Evolutionary conservation across 2,329 filamentous ascomycete species (phyloP).

Genomic region (Phaeosphaeriaceae sp.): DNA sequence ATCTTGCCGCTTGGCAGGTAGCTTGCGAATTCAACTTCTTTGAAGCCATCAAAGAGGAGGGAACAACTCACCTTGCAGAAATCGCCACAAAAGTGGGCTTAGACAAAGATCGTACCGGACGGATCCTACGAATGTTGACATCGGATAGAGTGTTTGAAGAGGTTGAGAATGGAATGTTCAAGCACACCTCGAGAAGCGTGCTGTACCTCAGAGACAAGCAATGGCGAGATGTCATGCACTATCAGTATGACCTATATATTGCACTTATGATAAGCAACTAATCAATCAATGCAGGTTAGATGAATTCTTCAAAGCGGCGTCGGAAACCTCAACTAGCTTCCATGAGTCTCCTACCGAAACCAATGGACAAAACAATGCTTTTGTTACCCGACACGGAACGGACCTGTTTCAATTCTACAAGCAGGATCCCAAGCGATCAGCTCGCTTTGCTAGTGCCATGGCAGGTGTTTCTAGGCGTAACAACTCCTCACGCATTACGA

Average conservation of each 20-base stretch:
- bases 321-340: constrained; percentile 20
- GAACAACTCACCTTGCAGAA: constrained; percentile 8
- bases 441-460: constrained; percentile 41
- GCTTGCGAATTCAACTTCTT: constrained; percentile 27
- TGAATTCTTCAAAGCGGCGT: constrained; percentile 38
- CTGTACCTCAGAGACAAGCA: constrained; percentile 19
- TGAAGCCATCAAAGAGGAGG: constrained; percentile 16
- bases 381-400: constrained; percentile 27
- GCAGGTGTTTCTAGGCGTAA: constrained; percentile 27
- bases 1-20: constrained; percentile 28
- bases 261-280: too few species aligned
- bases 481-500: too few species aligned
- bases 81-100: constrained; percentile 20
- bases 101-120: constrained; percentile 19
- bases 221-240: constrained; percentile 18
- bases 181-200: constrained; percentile 23
- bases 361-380: constrained; percentile 22
- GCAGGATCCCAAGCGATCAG: constrained; percentile 28
- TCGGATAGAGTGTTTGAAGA: constrained; percentile 26
- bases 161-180: constrained; percentile 19
- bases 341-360: constrained; percentile 10
- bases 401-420: constrained; percentile 36
- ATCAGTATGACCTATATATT: constrained; percentile 13
- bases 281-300: constrained; percentile 21
- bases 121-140: constrained; percentile 21